Evolutionary conservation across 371 early-diverging fungal species (phyloP).

Genomic region (Lichtheimia corymbifera): DNA sequence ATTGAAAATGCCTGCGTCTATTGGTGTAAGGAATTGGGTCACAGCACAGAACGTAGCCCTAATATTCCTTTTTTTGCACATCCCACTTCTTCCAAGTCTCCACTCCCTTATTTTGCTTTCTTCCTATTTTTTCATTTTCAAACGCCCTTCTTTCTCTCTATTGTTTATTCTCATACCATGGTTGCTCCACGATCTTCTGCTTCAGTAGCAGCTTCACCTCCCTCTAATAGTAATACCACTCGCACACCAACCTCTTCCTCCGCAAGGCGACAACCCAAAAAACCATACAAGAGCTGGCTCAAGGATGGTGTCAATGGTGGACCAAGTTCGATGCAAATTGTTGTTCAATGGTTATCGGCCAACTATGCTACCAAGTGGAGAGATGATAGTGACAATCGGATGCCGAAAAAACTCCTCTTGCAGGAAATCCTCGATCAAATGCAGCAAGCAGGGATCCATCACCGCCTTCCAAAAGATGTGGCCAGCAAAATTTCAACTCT

Average conservation of each 20-base stretch:
- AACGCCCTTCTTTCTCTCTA: not conserved
- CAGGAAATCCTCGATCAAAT: constrained; percentile 47
- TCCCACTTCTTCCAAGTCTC: constrained; percentile 5
- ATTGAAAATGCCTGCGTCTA: constrained; percentile 5
- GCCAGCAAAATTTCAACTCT: constrained; percentile 52
- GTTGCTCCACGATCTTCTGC: not conserved
- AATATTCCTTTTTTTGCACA: constrained; percentile 7
- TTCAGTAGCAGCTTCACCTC: not conserved
- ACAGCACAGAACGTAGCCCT: constrained; percentile 5
- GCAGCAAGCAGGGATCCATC: constrained; percentile 46
- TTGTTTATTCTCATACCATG: constrained; percentile 3
- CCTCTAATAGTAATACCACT: not conserved
- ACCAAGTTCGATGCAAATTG: constrained; percentile 49
- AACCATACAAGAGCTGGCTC: constrained; percentile 52
- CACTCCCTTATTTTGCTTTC: not conserved
- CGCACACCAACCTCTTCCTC: not conserved
- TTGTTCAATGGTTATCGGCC: constrained; percentile 46
- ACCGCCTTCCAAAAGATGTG: constrained; percentile 48
- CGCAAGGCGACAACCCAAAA: constrained; percentile 19
- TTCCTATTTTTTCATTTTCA: not conserved
- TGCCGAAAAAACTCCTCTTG: constrained; percentile 46
- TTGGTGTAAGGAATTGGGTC: constrained; percentile 8
- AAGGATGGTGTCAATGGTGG: constrained; percentile 54
- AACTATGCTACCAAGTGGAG: constrained; percentile 51
- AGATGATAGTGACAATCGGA: constrained; percentile 42